Conservation (phyloP, 2,329 filamentous ascomycete species). For the Onygenales sp. region DNA sequence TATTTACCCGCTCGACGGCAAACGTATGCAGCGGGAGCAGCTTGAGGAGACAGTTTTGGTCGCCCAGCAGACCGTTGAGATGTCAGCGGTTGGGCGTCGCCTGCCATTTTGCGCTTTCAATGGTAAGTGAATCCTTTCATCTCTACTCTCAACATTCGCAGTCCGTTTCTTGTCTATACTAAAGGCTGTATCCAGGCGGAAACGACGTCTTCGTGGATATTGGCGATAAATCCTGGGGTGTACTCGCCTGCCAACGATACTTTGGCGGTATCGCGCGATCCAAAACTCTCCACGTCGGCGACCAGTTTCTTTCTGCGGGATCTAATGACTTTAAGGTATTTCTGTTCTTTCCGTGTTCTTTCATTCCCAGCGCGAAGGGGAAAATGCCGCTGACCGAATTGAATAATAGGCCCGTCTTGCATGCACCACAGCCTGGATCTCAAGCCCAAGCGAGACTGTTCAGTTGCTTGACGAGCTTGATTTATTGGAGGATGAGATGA, state of each 20-base stretch:
- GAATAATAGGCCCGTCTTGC: slow-evolving; percentile 59
- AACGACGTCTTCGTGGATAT: slow-evolving; percentile 98
- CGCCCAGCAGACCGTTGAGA: slow-evolving; percentile 84
- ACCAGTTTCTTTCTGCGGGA: slow-evolving; percentile 91
- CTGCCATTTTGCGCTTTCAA: slow-evolving; percentile 97
- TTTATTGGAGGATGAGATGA: slow-evolving; percentile 31
- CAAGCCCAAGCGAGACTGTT: slow-evolving; percentile 83
- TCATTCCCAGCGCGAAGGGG: background rate
- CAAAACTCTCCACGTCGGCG: slow-evolving; percentile 83
- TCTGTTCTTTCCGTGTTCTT: background rate
- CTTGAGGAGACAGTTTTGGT: slow-evolving; percentile 94
- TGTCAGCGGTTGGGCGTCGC: slow-evolving; percentile 56
- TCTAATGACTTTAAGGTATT: slow-evolving; percentile 89
- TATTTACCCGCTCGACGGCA: slow-evolving; percentile 55
- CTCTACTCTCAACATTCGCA: background rate
- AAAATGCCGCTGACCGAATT: background rate
- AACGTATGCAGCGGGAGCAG: slow-evolving; percentile 72
- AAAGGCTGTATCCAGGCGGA: slow-evolving; percentile 45
- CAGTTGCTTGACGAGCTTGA: slow-evolving; percentile 76
- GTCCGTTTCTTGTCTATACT: background rate
- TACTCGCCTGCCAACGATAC: slow-evolving; percentile 82
- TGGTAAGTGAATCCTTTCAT: slow-evolving; percentile 33
- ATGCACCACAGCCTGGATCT: slow-evolving; percentile 95
- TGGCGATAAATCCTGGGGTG: slow-evolving; percentile 94
- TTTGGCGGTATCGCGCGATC: slow-evolving; percentile 67